phyloP scores from a whole-genome alignment of 345 rosid species.

The Psidium friedrichsthalianum region DNA sequence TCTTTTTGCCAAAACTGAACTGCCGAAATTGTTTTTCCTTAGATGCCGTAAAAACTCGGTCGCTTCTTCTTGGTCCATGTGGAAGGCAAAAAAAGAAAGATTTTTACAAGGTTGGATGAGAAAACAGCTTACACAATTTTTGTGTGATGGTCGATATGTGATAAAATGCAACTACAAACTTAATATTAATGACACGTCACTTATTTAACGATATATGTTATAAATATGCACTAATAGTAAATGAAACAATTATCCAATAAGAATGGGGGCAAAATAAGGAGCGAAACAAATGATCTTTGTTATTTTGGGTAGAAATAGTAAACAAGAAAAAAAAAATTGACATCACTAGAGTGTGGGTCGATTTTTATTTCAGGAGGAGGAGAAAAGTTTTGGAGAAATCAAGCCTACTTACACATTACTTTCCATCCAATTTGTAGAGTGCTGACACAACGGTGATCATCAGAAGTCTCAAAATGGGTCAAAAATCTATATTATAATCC shows the following conservation, averaged over 20 bases:
- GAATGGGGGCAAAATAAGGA: neutral
- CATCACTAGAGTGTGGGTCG: neutral
- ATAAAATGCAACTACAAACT: neutral
- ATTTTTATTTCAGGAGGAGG: neutral
- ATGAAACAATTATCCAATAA: neutral
- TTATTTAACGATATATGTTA: neutral
- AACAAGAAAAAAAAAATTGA: neutral
- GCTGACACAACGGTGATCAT: neutral
- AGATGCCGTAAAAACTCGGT: neutral
- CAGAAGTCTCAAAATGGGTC: too few relatives aligned
- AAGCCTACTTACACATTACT: neutral
- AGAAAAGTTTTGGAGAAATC: neutral
- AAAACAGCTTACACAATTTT: neutral
- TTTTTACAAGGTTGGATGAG: neutral
- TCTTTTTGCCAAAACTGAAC: neutral
- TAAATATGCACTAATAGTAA: neutral
- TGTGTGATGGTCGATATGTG: neutral
- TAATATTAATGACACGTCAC: neutral
- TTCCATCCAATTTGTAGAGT: neutral
- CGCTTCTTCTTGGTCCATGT: neutral
- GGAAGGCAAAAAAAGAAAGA: neutral
- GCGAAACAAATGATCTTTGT: neutral
- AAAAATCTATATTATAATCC: too few relatives aligned
- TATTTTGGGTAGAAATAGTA: neutral
- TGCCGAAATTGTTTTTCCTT: neutral